Percentiles rank a stretch among this genome's conserved stretches.
Conservation (phyloP, 495 filamentous ascomycete species). For the Neurospora tetraspora region DNA sequence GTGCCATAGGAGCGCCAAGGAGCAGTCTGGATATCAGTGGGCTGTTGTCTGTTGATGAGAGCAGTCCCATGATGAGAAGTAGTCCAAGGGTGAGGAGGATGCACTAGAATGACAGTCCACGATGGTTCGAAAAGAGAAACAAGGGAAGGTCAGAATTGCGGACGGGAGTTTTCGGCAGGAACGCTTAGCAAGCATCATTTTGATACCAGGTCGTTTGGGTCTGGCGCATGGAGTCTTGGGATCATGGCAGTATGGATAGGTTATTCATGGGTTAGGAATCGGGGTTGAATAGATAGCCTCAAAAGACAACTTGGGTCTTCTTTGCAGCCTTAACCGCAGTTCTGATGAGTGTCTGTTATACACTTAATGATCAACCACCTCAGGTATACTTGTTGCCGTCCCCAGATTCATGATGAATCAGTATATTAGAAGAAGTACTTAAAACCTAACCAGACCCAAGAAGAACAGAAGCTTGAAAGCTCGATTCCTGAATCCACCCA, state of each 20-base stretch:
- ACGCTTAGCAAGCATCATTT: not conserved
- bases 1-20: conserved; percentile 9
- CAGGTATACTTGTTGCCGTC: too few relatives aligned
- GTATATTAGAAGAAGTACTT: not conserved
- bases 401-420: not conserved
- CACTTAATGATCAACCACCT: not conserved
- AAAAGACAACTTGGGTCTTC: not conserved
- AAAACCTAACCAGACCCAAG: not conserved
- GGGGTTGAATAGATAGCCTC: not conserved
- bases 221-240: not conserved
- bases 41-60: conserved; percentile 37
- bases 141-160: not conserved
- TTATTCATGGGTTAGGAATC: not conserved
- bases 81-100: conserved; percentile 31
- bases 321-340: not conserved
- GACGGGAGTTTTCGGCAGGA: not conserved
- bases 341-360: not conserved
- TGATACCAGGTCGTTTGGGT: not conserved
- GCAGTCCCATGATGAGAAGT: conserved; percentile 33
- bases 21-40: conserved; percentile 42
- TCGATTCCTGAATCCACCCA: not conserved
- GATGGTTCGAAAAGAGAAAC: not conserved
- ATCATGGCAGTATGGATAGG: not conserved
- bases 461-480: not conserved
- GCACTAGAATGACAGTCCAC: not conserved